phyloP scores from a whole-genome alignment of 2,329 filamentous ascomycete genomes.

The Cercospora sp. region DNA sequence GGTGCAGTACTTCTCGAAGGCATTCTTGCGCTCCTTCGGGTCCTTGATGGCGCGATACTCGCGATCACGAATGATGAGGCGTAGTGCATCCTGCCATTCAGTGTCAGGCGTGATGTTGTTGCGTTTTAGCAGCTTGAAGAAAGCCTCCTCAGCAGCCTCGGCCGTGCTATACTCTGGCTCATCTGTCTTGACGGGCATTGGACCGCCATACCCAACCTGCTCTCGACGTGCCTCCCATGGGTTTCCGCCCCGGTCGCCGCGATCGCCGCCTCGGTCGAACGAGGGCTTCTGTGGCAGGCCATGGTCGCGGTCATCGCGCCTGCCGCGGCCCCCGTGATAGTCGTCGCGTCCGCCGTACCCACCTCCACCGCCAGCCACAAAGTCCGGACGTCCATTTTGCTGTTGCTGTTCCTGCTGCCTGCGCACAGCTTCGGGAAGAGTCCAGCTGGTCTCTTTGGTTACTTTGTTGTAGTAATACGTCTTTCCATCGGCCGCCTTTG shows the following conservation, averaged over 20 bases:
- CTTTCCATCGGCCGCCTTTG: slow-evolving; percentile 78
- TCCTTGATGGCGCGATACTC: slow-evolving; percentile 93
- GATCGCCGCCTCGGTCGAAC: slow-evolving; percentile 34
- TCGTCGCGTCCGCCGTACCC: slow-evolving; percentile 32
- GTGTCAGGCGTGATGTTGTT: slow-evolving; percentile 86
- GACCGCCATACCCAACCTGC: slow-evolving; percentile 36
- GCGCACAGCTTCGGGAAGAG: slow-evolving; percentile 64
- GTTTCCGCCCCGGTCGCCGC: slow-evolving; percentile 30
- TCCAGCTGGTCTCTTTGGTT: slow-evolving; percentile 90
- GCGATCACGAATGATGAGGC: slow-evolving; percentile 80
- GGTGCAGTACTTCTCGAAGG: slow-evolving; percentile 92
- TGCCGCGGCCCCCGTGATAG: slow-evolving; percentile 19
- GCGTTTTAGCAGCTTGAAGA: slow-evolving; percentile 83
- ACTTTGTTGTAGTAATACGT: slow-evolving; percentile 95
- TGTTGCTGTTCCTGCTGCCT: slow-evolving; percentile 25
- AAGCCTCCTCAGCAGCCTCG: slow-evolving; percentile 90
- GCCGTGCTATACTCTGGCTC: slow-evolving; percentile 71
- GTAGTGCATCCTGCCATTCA: slow-evolving; percentile 88
- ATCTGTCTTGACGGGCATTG: slow-evolving; percentile 37
- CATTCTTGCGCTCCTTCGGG: slow-evolving; percentile 82
- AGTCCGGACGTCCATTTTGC: slow-evolving; percentile 41
- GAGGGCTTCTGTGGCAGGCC: slow-evolving; percentile 45
- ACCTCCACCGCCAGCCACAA: slow-evolving; percentile 51
- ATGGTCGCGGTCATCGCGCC: slow-evolving; percentile 40
- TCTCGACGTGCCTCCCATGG: slow-evolving; percentile 39